Base-by-base conservation (phyloP, 805 yeast species). In the Metschnikowia anglica region DNA sequence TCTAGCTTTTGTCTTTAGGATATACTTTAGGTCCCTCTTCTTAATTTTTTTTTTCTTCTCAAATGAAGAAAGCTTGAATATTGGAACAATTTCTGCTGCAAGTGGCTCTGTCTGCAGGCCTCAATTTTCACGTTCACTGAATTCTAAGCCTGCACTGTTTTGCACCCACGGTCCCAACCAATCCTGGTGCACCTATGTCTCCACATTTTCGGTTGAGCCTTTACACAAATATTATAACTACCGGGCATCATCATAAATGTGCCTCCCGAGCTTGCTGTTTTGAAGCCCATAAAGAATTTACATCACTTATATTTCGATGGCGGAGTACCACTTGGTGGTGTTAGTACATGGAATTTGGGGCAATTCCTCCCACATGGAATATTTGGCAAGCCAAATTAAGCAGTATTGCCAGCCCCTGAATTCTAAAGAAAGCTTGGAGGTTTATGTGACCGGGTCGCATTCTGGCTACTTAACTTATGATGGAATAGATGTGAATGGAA, bases 401-500 rank as follows among this genome's bases (percentile, higher is more conserved):
- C 20, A 19, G n/a, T 34, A 41, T 39, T 51, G 56, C 47, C 43
- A 46, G 46, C 33, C n/a, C 49, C 56, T 32, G 2, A 55, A 56
- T 20, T 58, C 47, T 11, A 34, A 47, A 10, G 64, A 60, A 16
- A 43, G 52, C n/a, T 26, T 65, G 1, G 59, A 74, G 2, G 73
- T 79, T 17, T 76, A 79, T 53, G 69, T 74, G 34, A 72, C 88
- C 0, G 73, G 72, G 12, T 70, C 83, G 1, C 88, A 85, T 55
- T 74, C 79, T 42, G 91, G 90, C 5, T 85, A 80, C 58, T 76
- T 77, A 55, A 88, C 96, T 2, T 83, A 87, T 53, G 96, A 88
- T 57, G 96, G 96, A 2, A 80, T 88, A 17, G 95, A 88, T 51
- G 80, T 87, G 20, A 87, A 93, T 56, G 96, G 95, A 1, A 70